A percentile compares a stretch with the other conserved stretches of the same genome.
Evolutionary conservation across 345 rosid genomes (phyloP).

Genomic region (Aquilaria sinensis): DNA sequence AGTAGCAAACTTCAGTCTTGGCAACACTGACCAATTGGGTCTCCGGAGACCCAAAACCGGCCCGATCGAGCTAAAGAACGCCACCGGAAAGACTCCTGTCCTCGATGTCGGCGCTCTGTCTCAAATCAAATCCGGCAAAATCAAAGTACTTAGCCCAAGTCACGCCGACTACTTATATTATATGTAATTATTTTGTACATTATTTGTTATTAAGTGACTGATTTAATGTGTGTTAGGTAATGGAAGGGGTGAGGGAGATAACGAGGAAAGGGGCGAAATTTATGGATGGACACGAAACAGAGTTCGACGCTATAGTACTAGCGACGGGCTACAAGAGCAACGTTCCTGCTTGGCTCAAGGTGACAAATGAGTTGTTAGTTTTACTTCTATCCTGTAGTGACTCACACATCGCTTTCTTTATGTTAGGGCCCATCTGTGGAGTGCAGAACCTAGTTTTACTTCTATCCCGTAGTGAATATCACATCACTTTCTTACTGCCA

Average conservation of each 20-base stretch:
- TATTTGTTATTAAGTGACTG: slow-evolving; percentile 5
- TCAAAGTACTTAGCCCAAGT: slow-evolving; percentile 40
- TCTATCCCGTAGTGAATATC: slow-evolving; percentile 35
- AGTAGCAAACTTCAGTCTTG: slow-evolving; percentile 40
- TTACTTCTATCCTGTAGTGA: slow-evolving; percentile 32
- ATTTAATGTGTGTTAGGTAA: slow-evolving; percentile 37
- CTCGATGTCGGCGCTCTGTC: slow-evolving; percentile 82
- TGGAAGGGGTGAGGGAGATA: slow-evolving; percentile 66
- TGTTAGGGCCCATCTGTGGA: slow-evolving; percentile 27
- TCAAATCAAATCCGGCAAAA: slow-evolving; percentile 58
- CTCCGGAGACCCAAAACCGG: slow-evolving; percentile 86
- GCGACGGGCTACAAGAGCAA: slow-evolving; percentile 96
- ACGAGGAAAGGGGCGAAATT: slow-evolving; percentile 63
- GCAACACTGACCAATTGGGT: slow-evolving; percentile 68
- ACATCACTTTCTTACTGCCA: slow-evolving; percentile 30
- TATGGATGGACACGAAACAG: slow-evolving; percentile 68
- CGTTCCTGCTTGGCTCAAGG: slow-evolving; percentile 93
- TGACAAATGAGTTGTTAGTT: slow-evolving; percentile 25
- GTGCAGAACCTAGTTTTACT: slow-evolving; percentile 16
- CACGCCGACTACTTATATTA: background rate
- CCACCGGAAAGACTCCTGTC: slow-evolving; percentile 88
- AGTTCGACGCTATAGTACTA: slow-evolving; percentile 67
- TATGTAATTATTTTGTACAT: background rate
- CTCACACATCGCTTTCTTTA: slow-evolving; percentile 36
- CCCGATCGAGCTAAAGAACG: slow-evolving; percentile 80